A percentile compares a stretch with the other conserved stretches of the same genome.
phyloP scores from a whole-genome alignment of 139 green algal genomes.

The Chlorella ohadii region DNA sequence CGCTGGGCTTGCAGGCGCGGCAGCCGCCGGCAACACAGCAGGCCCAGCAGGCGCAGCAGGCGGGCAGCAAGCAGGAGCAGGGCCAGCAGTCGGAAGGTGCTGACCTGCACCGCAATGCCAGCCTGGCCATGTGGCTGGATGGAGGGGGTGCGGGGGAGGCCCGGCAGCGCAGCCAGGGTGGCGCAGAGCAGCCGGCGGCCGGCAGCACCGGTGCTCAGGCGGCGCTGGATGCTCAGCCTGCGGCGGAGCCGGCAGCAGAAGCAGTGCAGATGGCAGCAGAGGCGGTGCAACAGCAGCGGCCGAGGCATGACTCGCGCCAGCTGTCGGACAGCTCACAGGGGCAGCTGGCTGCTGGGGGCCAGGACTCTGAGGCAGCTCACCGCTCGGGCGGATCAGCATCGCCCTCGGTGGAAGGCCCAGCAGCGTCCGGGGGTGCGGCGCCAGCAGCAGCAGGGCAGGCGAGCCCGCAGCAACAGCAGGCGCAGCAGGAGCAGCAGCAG shows the following conservation, averaged over 20 bases:
- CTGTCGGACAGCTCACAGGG: not conserved
- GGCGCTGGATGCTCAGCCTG: not conserved
- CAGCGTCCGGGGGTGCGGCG: not conserved
- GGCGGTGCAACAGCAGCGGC: not conserved
- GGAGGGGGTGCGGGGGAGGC: no score
- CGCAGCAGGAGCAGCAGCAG: constrained; percentile 1
- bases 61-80: not conserved
- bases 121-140: no score
- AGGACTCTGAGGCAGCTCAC: not conserved
- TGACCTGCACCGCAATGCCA: no score
- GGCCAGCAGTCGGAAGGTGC: not conserved
- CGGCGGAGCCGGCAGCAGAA: not conserved
- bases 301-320: not conserved
- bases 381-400: not conserved
- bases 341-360: not conserved
- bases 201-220: not conserved
- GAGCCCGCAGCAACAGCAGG: not conserved
- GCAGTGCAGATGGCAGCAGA: not conserved
- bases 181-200: not conserved
- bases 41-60: not conserved
- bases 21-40: not conserved
- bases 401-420: not conserved
- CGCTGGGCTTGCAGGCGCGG: not conserved
- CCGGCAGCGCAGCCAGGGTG: not conserved
- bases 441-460: not conserved